Conservation (phyloP, 164 flowering plant species). For the Annona cherimola region DNA sequence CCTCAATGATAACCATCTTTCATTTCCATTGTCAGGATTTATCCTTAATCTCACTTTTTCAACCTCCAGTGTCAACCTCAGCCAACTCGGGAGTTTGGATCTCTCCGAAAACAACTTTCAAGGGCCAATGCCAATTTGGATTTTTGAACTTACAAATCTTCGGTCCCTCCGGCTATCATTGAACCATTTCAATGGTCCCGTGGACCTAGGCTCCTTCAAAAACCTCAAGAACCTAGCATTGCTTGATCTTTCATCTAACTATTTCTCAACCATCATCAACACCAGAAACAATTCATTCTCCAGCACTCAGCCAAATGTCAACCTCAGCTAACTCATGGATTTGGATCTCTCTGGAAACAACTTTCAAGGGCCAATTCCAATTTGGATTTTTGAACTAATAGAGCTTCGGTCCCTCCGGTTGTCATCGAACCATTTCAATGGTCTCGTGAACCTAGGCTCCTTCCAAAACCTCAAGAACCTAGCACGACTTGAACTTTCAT, state of each 20-base stretch:
- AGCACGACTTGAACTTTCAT: too few relatives aligned
- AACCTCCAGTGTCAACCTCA: conserved; percentile 22
- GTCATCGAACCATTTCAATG: too few relatives aligned
- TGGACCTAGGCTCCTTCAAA: conserved; percentile 17
- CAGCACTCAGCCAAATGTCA: neutral
- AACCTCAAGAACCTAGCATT: conserved; percentile 9
- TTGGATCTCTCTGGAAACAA: neutral
- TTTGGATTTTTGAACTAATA: too few relatives aligned
- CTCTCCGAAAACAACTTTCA: too few relatives aligned
- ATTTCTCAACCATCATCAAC: neutral
- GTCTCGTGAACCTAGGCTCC: too few relatives aligned
- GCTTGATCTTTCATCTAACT: too few relatives aligned
- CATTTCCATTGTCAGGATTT: conserved; percentile 5
- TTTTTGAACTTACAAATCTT: too few relatives aligned
- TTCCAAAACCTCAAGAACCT: too few relatives aligned
- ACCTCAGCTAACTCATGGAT: neutral
- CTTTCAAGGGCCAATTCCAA: neutral
- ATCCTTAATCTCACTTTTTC: conserved; percentile 24
- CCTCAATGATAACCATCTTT: neutral
- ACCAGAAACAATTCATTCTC: neutral
- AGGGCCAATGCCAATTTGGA: too few relatives aligned
- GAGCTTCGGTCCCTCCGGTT: too few relatives aligned
- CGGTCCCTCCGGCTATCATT: too few relatives aligned
- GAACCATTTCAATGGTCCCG: too few relatives aligned
- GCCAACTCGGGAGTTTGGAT: conserved; percentile 31